phyloP scores from a whole-genome alignment of 192 early-diverging fungal genomes.

The Chytriomyces hyalinus region DNA sequence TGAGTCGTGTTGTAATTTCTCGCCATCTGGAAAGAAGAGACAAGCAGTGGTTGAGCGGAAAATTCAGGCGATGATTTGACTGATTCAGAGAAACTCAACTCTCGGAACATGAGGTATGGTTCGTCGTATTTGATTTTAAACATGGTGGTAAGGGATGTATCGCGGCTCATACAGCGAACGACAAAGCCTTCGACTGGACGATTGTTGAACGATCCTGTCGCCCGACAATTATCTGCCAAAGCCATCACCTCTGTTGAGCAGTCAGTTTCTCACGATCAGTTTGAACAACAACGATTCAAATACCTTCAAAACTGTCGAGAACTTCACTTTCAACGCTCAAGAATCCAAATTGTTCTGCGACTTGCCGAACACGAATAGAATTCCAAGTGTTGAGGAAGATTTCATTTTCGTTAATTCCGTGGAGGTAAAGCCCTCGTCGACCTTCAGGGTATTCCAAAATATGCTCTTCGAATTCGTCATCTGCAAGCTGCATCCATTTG shows the following conservation, averaged over 20 bases:
- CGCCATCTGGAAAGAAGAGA: constrained; percentile 64
- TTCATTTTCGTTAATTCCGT: constrained; percentile 88
- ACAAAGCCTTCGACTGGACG: constrained; percentile 91
- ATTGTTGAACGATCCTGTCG: constrained; percentile 68
- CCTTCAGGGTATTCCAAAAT: constrained; percentile 84
- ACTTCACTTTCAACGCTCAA: constrained; percentile 56
- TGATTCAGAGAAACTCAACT: constrained; percentile 38
- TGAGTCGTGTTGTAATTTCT: constrained; percentile 79
- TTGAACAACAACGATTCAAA: neutral
- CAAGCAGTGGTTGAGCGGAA: too few species aligned
- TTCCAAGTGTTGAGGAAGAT: constrained; percentile 71
- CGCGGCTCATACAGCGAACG: constrained; percentile 67
- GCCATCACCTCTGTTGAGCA: constrained; percentile 59
- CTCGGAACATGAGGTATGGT: constrained; percentile 92
- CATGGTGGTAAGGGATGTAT: constrained; percentile 48
- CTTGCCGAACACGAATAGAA: constrained; percentile 61
- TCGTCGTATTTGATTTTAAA: constrained; percentile 98
- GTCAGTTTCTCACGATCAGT: too few species aligned
- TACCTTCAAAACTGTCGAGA: constrained; percentile 58
- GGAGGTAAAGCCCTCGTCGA: constrained; percentile 82
- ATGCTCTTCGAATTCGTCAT: constrained; percentile 97
- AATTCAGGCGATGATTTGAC: neutral
- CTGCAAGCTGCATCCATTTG: constrained; percentile 70
- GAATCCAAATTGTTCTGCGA: constrained; percentile 81
- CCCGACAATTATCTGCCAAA: constrained; percentile 71